phyloP scores from a whole-genome alignment of 2,329 filamentous ascomycete genomes.

The Ophiostoma tasmaniense region DNA sequence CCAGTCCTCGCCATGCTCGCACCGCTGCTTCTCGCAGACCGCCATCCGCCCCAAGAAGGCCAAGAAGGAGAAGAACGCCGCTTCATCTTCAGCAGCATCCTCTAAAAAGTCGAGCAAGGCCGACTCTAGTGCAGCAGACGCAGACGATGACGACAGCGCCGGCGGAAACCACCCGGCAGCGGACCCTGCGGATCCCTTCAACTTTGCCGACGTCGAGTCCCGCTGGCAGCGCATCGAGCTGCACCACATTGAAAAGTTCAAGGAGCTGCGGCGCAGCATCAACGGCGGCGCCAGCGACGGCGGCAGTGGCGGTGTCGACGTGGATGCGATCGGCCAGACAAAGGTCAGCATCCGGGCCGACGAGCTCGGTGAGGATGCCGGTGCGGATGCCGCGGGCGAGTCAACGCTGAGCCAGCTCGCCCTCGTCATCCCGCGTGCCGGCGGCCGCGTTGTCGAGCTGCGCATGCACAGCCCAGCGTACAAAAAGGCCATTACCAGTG shows the following conservation, averaged over 20 bases:
- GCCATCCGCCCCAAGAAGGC: constrained; percentile 15
- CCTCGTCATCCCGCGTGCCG: constrained; percentile 21
- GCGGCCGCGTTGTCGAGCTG: constrained; percentile 23
- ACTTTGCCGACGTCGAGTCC: constrained; percentile 22
- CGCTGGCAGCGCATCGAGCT: constrained; percentile 20
- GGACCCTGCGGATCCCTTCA: constrained; percentile 17
- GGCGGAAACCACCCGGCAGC: constrained; percentile 14
- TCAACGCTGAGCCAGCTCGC: constrained; percentile 20
- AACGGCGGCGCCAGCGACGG: constrained; percentile 8
- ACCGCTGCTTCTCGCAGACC: constrained; percentile 17
- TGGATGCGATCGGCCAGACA: constrained; percentile 20
- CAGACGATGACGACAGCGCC: constrained; percentile 10
- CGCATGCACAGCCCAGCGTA: constrained; percentile 21
- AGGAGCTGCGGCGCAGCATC: constrained; percentile 19
- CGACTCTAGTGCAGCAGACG: not conserved
- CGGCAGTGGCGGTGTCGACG: constrained; percentile 17
- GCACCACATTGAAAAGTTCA: constrained; percentile 21
- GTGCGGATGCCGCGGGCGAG: not conserved
- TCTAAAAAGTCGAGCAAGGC: not conserved
- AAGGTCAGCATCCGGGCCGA: constrained; percentile 15
- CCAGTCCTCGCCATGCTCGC: not conserved
- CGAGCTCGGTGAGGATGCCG: not conserved
- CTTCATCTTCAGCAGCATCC: not conserved
- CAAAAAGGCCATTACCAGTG: constrained; percentile 21
- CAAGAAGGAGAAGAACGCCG: constrained; percentile 20